Conservation (phyloP, 495 filamentous ascomycete species). For the Hyaloscypha finlandica region DNA sequence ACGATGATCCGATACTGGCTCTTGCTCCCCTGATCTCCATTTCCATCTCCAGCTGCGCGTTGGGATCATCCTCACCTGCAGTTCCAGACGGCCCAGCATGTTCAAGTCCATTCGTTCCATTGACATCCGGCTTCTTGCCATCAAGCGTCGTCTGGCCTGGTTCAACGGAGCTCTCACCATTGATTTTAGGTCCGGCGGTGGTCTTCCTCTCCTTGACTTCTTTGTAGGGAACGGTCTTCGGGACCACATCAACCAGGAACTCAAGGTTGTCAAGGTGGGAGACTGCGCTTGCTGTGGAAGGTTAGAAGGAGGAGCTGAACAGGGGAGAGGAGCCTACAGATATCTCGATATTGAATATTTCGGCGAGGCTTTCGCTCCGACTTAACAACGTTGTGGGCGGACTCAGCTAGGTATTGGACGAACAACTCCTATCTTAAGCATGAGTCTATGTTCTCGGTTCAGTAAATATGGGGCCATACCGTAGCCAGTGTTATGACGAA, state of each 20-base stretch:
- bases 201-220: constrained; percentile 66
- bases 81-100: background rate
- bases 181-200: constrained; percentile 36
- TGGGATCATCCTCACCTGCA: constrained; percentile 24
- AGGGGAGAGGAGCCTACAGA: constrained; percentile 52
- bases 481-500: constrained; percentile 92
- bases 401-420: constrained; percentile 84
- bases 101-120: constrained; percentile 37
- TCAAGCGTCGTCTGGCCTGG: constrained; percentile 58
- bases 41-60: constrained; percentile 34
- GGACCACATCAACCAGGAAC: constrained; percentile 90
- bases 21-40: constrained; percentile 10
- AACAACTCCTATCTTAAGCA: constrained; percentile 75
- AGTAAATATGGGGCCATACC: constrained; percentile 43
- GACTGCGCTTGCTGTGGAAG: constrained; percentile 73
- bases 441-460: background rate
- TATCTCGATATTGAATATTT: constrained; percentile 94
- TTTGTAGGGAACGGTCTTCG: constrained; percentile 79
- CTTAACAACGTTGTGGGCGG: constrained; percentile 85
- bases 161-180: constrained; percentile 37
- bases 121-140: constrained; percentile 37
- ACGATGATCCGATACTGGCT: constrained; percentile 13
- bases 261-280: constrained; percentile 90
- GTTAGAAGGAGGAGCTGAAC: constrained; percentile 4
- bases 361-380: constrained; percentile 87